Evolutionary conservation across 2,329 filamentous ascomycete species (phyloP).

Genomic region (Calonectria pseudoturangicola): DNA sequence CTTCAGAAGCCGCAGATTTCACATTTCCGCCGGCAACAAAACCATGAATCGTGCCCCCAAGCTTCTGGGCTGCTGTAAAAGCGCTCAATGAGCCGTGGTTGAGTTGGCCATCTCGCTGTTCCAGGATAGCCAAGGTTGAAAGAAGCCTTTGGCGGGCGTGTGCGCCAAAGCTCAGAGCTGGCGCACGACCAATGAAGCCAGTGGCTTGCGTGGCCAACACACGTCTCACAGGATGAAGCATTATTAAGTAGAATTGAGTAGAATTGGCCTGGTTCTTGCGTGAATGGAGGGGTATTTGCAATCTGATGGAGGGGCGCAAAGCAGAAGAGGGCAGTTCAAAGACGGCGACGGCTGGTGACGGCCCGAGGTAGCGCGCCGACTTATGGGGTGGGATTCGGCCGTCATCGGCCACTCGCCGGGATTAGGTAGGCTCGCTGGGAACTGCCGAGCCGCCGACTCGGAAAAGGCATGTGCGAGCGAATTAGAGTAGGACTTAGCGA

Average conservation of each 20-base stretch:
- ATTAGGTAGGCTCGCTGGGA: constrained; percentile 47
- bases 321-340: constrained; percentile 33
- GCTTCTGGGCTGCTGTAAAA: constrained; percentile 88
- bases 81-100: constrained; percentile 88
- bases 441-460: constrained; percentile 50
- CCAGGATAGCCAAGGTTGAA: constrained; percentile 92
- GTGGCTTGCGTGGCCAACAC: constrained; percentile 53
- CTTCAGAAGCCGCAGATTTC: constrained; percentile 85
- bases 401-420: constrained; percentile 55
- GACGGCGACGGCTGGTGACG: constrained; percentile 60
- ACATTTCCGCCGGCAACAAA: constrained; percentile 90
- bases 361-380: constrained; percentile 60
- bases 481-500: constrained; percentile 13
- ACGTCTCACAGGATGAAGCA: constrained; percentile 58
- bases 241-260: constrained; percentile 46
- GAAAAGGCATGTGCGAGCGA: constrained; percentile 39
- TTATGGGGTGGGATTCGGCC: constrained; percentile 45
- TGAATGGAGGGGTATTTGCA: constrained; percentile 36
- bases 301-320: constrained; percentile 32
- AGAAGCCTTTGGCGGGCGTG: constrained; percentile 72
- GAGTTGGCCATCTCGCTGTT: constrained; percentile 93
- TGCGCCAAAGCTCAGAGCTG: constrained; percentile 54
- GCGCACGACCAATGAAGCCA: constrained; percentile 54
- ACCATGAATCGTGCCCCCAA: constrained; percentile 89
- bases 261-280: constrained; percentile 43